Percentiles rank a stretch among this genome's conserved stretches.
phyloP scores from a whole-genome alignment of 129 eudicot species.

The Flaveria trinervia region DNA sequence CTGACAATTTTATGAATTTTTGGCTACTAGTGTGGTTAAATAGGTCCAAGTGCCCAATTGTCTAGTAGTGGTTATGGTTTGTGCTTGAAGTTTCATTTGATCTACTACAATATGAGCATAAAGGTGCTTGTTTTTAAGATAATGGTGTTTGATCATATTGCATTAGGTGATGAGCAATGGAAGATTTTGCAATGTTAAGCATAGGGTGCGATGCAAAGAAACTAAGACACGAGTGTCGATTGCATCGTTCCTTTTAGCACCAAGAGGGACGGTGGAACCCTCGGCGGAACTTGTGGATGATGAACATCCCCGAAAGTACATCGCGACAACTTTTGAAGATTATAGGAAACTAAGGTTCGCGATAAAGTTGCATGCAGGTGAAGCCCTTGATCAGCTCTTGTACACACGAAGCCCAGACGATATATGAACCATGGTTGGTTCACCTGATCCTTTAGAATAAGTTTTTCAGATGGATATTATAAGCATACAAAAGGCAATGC shows the following conservation, averaged over 20 bases:
- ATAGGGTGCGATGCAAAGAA: constrained; percentile 68
- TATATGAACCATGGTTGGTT: constrained; percentile 1
- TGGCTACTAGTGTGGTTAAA: too few relatives aligned
- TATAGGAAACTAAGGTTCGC: constrained; percentile 50
- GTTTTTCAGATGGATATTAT: too few relatives aligned
- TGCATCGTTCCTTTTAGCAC: constrained; percentile 79
- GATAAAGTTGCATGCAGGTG: constrained; percentile 56
- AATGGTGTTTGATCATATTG: constrained; percentile 1
- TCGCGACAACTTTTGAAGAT: constrained; percentile 54
- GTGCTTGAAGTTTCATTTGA: too few relatives aligned
- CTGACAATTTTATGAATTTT: too few relatives aligned
- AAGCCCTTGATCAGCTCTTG: constrained; percentile 51
- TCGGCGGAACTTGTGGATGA: constrained; percentile 54
- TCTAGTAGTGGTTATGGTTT: too few relatives aligned
- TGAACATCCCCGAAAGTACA: constrained; percentile 59
- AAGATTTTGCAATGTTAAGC: constrained; percentile 65
- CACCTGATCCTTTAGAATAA: too few relatives aligned
- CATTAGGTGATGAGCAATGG: constrained; percentile 85
- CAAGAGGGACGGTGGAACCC: constrained; percentile 51
- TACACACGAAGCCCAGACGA: constrained; percentile 29
- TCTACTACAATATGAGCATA: too few relatives aligned
- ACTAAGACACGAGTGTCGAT: constrained; percentile 60
- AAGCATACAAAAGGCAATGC: too few relatives aligned
- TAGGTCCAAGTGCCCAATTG: too few relatives aligned
- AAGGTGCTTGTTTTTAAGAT: too few relatives aligned